Evolutionary conservation across 2,329 filamentous ascomycete genomes (phyloP), one percentile per base, ranked within the genome.

Genomic region (Clonostachys chloroleuca): DNA sequence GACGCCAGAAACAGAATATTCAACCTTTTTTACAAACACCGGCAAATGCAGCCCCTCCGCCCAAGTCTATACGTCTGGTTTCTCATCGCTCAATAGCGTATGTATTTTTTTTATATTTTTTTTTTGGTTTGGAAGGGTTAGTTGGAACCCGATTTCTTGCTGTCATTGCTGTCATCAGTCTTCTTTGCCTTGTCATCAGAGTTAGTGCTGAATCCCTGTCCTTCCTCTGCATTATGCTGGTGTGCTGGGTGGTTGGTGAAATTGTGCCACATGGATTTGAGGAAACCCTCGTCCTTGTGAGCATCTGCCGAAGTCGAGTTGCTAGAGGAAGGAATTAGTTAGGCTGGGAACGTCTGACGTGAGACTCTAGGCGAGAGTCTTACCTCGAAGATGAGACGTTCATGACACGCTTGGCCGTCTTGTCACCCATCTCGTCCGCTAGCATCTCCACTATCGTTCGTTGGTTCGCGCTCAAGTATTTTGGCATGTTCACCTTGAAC

Each of bases 401-500:
- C 91, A 99, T 97, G 48, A 95, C 82, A 42, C 94, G 80, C 72
- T 89, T 94, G 34, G 94, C 94, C 30, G 82, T 89, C 73, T 92
- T 91, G 68, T 99, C 94, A 37, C 81, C 86, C 83, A 99, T 87
- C 72, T 99, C 94, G 59, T 99, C 92, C 7, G 94, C 94, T 54
- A 99, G 81, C 82, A 97, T 92, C 72, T 99, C 94, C 41, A 95
- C 72, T 49, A 99, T 87, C 1, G 89, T 95, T 46, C 94, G 81
- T 73, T 99, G 92, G 70, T 96, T 97, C 42, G 87, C 81, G 47
- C 81, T 90, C 54, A 99, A 76, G 60, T 92, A 96, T 70, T 96
- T 97, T 42, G 94, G 94, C 89, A 97, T 96, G 47, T 81, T 74
- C 42, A 99, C 89, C 65, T 90, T 90, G 78, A 96, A 99, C 65